phyloP scores from a whole-genome alignment of 148 eudicot genomes.

The Mesembryanthemum crystallinum region DNA sequence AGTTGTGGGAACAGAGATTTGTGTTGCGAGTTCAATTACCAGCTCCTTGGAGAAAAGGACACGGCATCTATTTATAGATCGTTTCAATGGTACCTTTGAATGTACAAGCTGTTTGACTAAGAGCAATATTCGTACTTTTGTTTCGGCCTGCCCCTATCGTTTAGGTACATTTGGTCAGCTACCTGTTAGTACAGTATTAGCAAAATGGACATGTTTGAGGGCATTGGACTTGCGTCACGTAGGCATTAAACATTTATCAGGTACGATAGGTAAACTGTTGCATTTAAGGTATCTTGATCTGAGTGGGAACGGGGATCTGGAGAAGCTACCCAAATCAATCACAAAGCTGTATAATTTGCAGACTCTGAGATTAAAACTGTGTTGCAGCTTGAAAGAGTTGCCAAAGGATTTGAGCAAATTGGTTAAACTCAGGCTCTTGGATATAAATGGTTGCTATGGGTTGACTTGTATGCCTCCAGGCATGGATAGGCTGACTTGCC shows the following conservation, averaged over 20 bases:
- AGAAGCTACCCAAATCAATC: constrained; percentile 16
- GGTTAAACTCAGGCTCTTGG: constrained; percentile 16
- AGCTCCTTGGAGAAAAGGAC: background rate
- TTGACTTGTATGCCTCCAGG: constrained; percentile 26
- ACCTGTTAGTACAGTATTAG: background rate
- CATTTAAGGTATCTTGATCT: constrained; percentile 32
- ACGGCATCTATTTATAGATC: background rate
- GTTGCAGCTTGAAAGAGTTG: constrained; percentile 6
- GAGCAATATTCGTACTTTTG: background rate
- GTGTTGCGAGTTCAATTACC: background rate
- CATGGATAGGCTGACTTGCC: constrained; percentile 15
- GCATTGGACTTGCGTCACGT: constrained; percentile 7
- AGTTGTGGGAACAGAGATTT: constrained; percentile 10
- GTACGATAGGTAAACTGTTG: constrained; percentile 20
- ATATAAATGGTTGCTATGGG: background rate
- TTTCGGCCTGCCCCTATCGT: background rate
- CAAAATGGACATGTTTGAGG: constrained; percentile 19
- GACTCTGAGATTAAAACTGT: background rate
- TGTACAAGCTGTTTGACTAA: background rate
- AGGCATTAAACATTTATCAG: constrained; percentile 7
- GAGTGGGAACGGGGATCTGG: background rate
- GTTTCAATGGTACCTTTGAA: background rate
- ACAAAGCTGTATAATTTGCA: constrained; percentile 28
- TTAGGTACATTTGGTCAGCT: background rate
- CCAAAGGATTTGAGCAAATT: constrained; percentile 25